Evolutionary conservation across 805 yeast species (phyloP), one percentile per base, ranked within the genome.

Genomic region (Kregervanrija delftensis): DNA sequence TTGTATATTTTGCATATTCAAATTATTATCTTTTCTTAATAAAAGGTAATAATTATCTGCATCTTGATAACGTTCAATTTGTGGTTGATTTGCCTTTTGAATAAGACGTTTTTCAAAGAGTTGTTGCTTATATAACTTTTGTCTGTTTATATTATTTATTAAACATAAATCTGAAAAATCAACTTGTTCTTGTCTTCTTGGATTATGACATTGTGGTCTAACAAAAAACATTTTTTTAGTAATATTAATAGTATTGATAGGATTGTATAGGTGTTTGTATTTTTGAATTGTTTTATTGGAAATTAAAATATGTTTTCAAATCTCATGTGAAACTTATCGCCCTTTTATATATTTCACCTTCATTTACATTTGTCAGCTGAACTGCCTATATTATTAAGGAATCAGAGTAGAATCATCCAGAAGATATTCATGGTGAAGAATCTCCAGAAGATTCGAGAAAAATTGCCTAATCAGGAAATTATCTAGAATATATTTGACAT

Each of bases 41-140:
- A 57, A 31, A 17, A 61, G 17, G 33, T 58, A 58, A 38, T 60
- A 61, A 28, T 54, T 48, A 4, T 45, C 40, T 2, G 31, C 37
- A 33, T 60, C 62, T 40, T 58, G 57, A 5, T 42, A 36, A 8
- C 49, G 8, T 11, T 39, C 13, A 42, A 52, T 32, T 3, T 9
- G 12, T 32, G 56, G 50, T 32, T 46, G 43, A 34, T 46, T 51
- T 15, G 34, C 22, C 17, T 39, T 38, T 11, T 30, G 37, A 30
- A 41, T 39, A 22, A 45, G 42, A 15, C 35, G 39, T 9, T 45
- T 39, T 32, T 47, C 43, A 15, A 41, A 34, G 30, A 45, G 47
- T n/a, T 40, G 42, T n/a, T 42, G 48, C 14, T 33, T 40, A 16
- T 49, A 41, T 1, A 40, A 40, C 30, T 35, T 42, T 15, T 42